Base-by-base conservation (phyloP, 2,329 filamentous ascomycete species). In the Keithomyces neogunnii region DNA sequence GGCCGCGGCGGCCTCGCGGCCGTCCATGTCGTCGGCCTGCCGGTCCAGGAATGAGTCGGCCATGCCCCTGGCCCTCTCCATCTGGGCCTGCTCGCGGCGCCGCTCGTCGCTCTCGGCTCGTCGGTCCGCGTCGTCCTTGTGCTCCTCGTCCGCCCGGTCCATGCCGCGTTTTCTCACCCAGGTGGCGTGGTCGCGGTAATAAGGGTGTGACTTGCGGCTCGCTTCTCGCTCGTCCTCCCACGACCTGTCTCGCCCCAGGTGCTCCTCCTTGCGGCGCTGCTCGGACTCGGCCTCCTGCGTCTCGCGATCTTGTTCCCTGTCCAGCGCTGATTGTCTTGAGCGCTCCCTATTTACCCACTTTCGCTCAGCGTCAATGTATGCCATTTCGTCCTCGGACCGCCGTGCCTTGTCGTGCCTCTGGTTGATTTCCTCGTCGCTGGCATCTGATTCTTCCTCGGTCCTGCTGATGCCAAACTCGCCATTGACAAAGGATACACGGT, bases 171-270 rank as follows among this genome's bases (percentile, higher is more conserved):
- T 92, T 19, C 90, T 83, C 52, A 86, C 83, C 90, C 92, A 99
- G 28, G 82, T 78, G 40, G 85, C 86, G 47, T 86, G 87, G 60
- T 99, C 92, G 47, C 84, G 78, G 69, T 96, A 97, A 73, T 96
- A 99, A 39, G 87, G 79, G 54, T 90, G 83, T 3, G 73, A 71
- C 67, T 89, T 90, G 29, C 85, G 78, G 19, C 75, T 76, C 5
- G 81, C 78, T 69, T 97, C 91, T n/a, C 78, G 73, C 59, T 96
- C 90, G 60, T 99, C 93, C 59, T 97, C 86, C 81, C 90, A 97
- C n/a, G 85, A 82, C 63, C 74, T 74, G 52, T 78, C 75, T 38
- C 71, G 66, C 45, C 77, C 77, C 10, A 96, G 76, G 51, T 86
- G 80, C 60, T 88, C 82, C 6, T 86, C 80, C 69, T 86, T 84